A percentile compares a stretch with the other conserved stretches of the same genome.
Conservation (phyloP, 2,329 filamentous ascomycete species). For the Purpureocillium lavendulum region DNA sequence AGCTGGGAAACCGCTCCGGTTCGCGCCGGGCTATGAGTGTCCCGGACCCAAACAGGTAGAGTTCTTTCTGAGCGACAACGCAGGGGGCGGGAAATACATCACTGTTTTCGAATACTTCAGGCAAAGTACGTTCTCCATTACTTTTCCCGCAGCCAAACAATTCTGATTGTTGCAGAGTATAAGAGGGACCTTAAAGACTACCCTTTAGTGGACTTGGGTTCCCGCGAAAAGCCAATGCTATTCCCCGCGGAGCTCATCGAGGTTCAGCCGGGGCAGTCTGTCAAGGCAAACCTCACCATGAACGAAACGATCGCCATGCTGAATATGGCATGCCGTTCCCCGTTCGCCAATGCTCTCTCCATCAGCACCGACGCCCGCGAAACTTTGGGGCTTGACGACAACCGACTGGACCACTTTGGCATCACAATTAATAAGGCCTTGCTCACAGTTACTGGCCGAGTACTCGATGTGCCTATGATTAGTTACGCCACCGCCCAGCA, state of each 20-base stretch:
- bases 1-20: slow-evolving; percentile 11
- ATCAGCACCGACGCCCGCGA: slow-evolving; percentile 50
- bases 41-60: slow-evolving; percentile 21
- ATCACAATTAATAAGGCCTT: slow-evolving; percentile 53
- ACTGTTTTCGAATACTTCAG: slow-evolving; percentile 35
- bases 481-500: slow-evolving; percentile 38
- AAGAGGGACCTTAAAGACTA: slow-evolving; percentile 23
- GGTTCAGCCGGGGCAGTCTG: slow-evolving; percentile 56
- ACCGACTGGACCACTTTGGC: slow-evolving; percentile 46
- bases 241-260: slow-evolving; percentile 58
- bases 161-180: slow-evolving; percentile 21
- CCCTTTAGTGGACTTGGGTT: slow-evolving; percentile 60
- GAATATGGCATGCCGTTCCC: slow-evolving; percentile 58
- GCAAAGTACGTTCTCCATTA: slow-evolving; percentile 21
- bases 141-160: slow-evolving; percentile 9
- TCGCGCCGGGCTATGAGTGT: slow-evolving; percentile 15
- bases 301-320: slow-evolving; percentile 63
- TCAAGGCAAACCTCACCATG: slow-evolving; percentile 48
- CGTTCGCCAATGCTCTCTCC: slow-evolving; percentile 57
- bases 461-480: slow-evolving; percentile 53
- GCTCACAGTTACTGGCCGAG: slow-evolving; percentile 63
- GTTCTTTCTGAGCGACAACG: slow-evolving; percentile 20
- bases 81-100: slow-evolving; percentile 16
- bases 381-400: slow-evolving; percentile 48
- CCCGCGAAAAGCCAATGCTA: slow-evolving; percentile 30